Percentiles rank a stretch among this genome's conserved stretches.
These are phyloP conservation scores for Epichloe elymi DNA, from an alignment of 2,329 filamentous ascomycete genomes.

Conservation along the genomic window DNA sequence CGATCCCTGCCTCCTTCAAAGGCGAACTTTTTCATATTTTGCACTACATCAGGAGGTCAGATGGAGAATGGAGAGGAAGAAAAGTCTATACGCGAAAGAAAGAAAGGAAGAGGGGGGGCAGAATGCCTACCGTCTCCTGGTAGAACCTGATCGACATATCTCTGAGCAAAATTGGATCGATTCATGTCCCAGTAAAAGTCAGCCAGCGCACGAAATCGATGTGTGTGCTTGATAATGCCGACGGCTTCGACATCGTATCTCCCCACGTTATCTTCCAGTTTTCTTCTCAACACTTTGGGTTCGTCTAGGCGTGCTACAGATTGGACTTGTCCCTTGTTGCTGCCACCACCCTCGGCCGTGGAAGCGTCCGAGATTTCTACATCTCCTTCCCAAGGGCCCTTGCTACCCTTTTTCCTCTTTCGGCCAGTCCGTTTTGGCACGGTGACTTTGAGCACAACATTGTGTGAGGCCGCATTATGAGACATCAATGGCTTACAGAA, in stretches of 20 bases:
- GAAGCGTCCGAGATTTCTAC: constrained; percentile 17
- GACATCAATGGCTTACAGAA: constrained; percentile 69
- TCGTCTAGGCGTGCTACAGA: constrained; percentile 38
- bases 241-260: constrained; percentile 56
- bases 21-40: constrained; percentile 47
- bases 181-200: constrained; percentile 75
- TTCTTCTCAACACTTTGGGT: constrained; percentile 43
- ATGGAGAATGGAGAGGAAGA: neutral
- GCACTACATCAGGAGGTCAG: constrained; percentile 21
- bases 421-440: constrained; percentile 78
- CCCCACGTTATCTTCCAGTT: constrained; percentile 55
- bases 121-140: constrained; percentile 50
- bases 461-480: constrained; percentile 61
- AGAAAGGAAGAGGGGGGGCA: neutral
- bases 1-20: constrained; percentile 50
- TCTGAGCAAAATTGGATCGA: constrained; percentile 54
- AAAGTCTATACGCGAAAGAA: neutral
- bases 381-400: constrained; percentile 47
- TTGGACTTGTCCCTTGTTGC: constrained; percentile 15
- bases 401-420: constrained; percentile 68
- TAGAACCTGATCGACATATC: constrained; percentile 58
- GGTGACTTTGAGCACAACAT: constrained; percentile 74
- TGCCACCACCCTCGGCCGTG: constrained; percentile 2
- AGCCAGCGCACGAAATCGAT: constrained; percentile 76
- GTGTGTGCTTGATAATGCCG: constrained; percentile 63